A percentile compares a stretch with the other conserved stretches of the same genome.
Conservation (phyloP, 495 filamentous ascomycete species). For the Penicillium ucsense region DNA sequence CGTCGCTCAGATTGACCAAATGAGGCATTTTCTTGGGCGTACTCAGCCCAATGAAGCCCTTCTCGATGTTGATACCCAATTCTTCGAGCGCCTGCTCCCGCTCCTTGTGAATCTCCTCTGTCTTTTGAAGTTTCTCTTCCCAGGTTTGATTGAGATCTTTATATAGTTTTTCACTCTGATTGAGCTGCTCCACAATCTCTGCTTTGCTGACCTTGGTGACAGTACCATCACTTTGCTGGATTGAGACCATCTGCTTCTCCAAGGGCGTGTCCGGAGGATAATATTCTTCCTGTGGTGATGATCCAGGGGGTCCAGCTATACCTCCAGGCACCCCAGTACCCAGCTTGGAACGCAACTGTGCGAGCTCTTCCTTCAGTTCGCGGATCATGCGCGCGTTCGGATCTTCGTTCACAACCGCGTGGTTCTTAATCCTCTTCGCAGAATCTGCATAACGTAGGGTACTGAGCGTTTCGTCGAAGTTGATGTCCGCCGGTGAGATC, state of each 20-base stretch:
- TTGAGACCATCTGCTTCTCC: slow-evolving; percentile 93
- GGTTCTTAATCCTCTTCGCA: slow-evolving; percentile 99
- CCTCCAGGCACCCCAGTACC: slow-evolving; percentile 49
- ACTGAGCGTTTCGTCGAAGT: slow-evolving; percentile 95
- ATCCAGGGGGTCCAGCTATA: slow-evolving; percentile 24
- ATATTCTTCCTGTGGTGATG: slow-evolving; percentile 56
- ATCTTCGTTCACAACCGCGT: slow-evolving; percentile 98
- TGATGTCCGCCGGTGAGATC: slow-evolving; percentile 97
- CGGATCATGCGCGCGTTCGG: slow-evolving; percentile 98
- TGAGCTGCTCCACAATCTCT: slow-evolving; percentile 93
- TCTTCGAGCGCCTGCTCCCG: slow-evolving; percentile 93
- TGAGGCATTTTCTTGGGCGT: slow-evolving; percentile 99
- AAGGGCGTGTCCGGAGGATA: slow-evolving; percentile 88
- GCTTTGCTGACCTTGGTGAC: slow-evolving; percentile 97
- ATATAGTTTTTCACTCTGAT: slow-evolving; percentile 91
- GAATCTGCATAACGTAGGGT: slow-evolving; percentile 96
- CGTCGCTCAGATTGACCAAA: slow-evolving; percentile 94
- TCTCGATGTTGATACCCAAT: slow-evolving; percentile 96
- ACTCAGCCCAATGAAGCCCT: slow-evolving; percentile 89
- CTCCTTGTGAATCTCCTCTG: slow-evolving; percentile 95
- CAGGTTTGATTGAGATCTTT: slow-evolving; percentile 97
- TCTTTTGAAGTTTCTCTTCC: slow-evolving; percentile 93
- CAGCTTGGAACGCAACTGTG: slow-evolving; percentile 78
- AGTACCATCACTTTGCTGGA: slow-evolving; percentile 73
- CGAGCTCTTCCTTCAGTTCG: slow-evolving; percentile 91